Conservation (phyloP, 305 asterid species). For the Fraxinus paxiana region DNA sequence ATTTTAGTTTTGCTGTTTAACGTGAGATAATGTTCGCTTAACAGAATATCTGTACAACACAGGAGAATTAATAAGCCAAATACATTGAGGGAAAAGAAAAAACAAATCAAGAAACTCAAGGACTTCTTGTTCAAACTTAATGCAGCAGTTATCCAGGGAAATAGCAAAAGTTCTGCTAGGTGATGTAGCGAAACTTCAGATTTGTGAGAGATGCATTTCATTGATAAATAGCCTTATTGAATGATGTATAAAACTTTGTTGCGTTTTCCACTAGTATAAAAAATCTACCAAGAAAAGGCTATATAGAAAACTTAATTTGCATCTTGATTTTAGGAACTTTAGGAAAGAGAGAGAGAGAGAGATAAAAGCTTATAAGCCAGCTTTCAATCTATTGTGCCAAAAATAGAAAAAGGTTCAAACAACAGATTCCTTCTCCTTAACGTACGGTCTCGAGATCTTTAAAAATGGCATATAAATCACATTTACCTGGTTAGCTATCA, state of each 20-base stretch:
- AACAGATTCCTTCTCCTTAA: not conserved
- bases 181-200: not conserved
- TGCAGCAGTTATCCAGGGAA: not conserved
- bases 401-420: not conserved
- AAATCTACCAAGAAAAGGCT: not conserved
- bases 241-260: not conserved
- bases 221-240: not conserved
- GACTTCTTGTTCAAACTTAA: not conserved
- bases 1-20: not conserved
- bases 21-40: not conserved
- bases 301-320: not conserved
- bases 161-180: not conserved
- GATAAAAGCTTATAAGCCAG: not conserved
- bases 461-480: not conserved
- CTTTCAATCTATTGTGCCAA: not conserved
- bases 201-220: not conserved
- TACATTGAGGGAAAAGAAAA: not conserved
- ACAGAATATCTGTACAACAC: not conserved
- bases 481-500: conserved; percentile 79
- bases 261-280: not conserved
- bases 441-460: not conserved
- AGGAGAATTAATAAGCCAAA: not conserved
- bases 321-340: not conserved
- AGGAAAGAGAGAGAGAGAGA: not conserved
- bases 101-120: not conserved